Conservation (phyloP, 768 basidiomycete genomes). For the Kwoniella shandongensis region DNA sequence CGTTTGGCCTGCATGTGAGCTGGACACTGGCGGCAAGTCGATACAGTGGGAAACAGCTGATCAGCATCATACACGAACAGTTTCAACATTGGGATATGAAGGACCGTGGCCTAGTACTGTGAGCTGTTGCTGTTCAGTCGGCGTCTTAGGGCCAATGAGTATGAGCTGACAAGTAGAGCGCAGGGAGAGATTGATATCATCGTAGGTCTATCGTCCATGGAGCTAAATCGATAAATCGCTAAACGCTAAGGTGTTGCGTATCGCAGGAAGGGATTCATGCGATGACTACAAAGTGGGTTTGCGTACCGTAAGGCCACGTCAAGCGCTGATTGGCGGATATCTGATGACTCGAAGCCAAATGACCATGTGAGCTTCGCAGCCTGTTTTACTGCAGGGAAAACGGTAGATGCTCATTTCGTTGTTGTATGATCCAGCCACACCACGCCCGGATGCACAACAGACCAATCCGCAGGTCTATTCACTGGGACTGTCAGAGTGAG, state of each 20-base stretch:
- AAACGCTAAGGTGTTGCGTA: not conserved
- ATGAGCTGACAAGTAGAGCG: conserved; percentile 3
- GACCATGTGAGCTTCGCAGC: conserved; percentile 36
- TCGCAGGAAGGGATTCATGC: conserved; percentile 48
- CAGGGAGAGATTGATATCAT: conserved; percentile 53
- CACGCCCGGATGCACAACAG: conserved; percentile 37
- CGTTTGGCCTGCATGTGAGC: conserved; percentile 53
- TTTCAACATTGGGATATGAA: conserved; percentile 51
- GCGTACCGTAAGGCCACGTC: not conserved
- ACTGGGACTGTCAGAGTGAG: conserved; percentile 40
- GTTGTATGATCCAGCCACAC: conserved; percentile 39
- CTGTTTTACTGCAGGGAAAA: not conserved
- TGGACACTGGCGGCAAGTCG: not conserved
- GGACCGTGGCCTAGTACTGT: conserved; percentile 43
- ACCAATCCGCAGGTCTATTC: conserved; percentile 35
- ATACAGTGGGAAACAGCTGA: not conserved
- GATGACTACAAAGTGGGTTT: conserved; percentile 43
- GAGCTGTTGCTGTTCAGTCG: conserved; percentile 9
- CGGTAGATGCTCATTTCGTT: not conserved
- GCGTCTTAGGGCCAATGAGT: too few relatives aligned
- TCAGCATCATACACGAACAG: conserved; percentile 18
- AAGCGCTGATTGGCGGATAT: conserved; percentile 1
- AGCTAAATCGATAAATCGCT: too few relatives aligned
- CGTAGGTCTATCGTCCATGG: conserved; percentile 19
- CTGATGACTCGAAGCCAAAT: conserved; percentile 32